phyloP scores from a whole-genome alignment of 495 filamentous ascomycete species.

The Corynascus novoguineensis region DNA sequence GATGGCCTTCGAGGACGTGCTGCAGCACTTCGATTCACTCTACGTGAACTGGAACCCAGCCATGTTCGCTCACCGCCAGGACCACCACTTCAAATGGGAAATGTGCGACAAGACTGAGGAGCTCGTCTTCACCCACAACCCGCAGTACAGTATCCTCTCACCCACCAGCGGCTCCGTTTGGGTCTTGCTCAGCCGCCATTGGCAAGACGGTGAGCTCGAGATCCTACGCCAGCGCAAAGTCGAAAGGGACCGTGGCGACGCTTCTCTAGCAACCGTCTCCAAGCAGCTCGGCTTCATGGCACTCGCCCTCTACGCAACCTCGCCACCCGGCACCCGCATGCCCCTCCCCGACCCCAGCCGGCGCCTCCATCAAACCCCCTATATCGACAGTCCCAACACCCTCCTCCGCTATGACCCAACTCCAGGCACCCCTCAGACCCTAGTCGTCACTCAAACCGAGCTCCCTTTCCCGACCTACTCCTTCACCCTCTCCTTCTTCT shows the following conservation, averaged over 20 bases:
- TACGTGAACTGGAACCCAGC: constrained; percentile 97
- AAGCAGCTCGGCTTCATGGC: constrained; percentile 70
- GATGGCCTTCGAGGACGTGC: constrained; percentile 78
- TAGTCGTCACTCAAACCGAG: constrained; percentile 73
- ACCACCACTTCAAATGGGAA: constrained; percentile 87
- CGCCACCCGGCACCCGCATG: constrained; percentile 59
- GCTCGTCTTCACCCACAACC: constrained; percentile 68
- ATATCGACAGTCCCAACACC: constrained; percentile 89
- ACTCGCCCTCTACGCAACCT: constrained; percentile 67
- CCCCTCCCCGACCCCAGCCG: constrained; percentile 62
- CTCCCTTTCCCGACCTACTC: constrained; percentile 62
- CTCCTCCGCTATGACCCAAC: constrained; percentile 68
- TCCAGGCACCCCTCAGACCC: constrained; percentile 58
- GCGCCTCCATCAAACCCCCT: constrained; percentile 59
- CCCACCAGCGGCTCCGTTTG: constrained; percentile 60
- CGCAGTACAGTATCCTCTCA: constrained; percentile 70
- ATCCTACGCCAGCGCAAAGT: constrained; percentile 32
- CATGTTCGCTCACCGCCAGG: constrained; percentile 72
- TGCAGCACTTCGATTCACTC: constrained; percentile 87
- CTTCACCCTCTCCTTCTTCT: constrained; percentile 83
- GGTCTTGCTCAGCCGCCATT: constrained; percentile 81
- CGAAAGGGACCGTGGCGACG: constrained; percentile 17
- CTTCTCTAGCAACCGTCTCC: constrained; percentile 36
- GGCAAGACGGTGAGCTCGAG: constrained; percentile 48
- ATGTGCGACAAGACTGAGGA: constrained; percentile 53